These are phyloP conservation scores for Xylariales sp. DNA, from an alignment of 2,329 filamentous ascomycete genomes.

Conservation along the genomic window DNA sequence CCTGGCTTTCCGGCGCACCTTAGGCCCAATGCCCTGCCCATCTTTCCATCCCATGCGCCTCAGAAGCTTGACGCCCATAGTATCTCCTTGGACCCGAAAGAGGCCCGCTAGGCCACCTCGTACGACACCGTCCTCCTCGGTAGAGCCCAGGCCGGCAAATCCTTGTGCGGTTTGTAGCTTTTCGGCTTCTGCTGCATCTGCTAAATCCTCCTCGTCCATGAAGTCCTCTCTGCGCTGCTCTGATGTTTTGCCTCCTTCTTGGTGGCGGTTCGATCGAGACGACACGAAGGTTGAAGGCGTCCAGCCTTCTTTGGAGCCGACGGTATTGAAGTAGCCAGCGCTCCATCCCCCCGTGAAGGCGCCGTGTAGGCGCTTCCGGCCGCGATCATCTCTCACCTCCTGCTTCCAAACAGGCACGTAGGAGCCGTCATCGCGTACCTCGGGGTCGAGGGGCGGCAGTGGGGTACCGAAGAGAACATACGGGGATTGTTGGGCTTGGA, in stretches of 20 bases:
- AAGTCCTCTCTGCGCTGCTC: conserved; percentile 83
- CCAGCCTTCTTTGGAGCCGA: conserved; percentile 99
- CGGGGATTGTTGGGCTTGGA: conserved; percentile 73
- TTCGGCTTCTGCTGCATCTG: conserved; percentile 83
- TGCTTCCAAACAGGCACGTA: conserved; percentile 98
- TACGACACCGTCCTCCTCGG: conserved; percentile 64
- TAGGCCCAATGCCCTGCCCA: conserved; percentile 92
- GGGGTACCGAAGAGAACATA: conserved; percentile 87
- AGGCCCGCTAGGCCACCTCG: conserved; percentile 73
- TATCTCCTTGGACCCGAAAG: conserved; percentile 79
- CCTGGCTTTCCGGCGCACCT: conserved; percentile 78
- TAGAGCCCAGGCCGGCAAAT: conserved; percentile 81
- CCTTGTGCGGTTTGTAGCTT: conserved; percentile 77
- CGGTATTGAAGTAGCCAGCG: conserved; percentile 98
- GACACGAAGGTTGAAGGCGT: conserved; percentile 92
- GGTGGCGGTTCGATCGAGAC: conserved; percentile 81
- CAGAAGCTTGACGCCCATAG: conserved; percentile 85
- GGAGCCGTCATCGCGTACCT: conserved; percentile 86
- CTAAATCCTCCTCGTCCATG: conserved; percentile 97
- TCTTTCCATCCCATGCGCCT: conserved; percentile 96
- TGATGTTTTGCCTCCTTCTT: conserved; percentile 59
- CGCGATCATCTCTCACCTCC: conserved; percentile 92
- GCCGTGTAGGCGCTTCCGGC: conserved; percentile 90
- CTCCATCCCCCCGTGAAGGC: conserved; percentile 97
- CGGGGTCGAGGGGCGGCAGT: conserved; percentile 79